A percentile compares a stretch with the other conserved stretches of the same genome.
Evolutionary conservation across 495 filamentous ascomycete species (phyloP).

Genomic region (Hypoxylon rickii): DNA sequence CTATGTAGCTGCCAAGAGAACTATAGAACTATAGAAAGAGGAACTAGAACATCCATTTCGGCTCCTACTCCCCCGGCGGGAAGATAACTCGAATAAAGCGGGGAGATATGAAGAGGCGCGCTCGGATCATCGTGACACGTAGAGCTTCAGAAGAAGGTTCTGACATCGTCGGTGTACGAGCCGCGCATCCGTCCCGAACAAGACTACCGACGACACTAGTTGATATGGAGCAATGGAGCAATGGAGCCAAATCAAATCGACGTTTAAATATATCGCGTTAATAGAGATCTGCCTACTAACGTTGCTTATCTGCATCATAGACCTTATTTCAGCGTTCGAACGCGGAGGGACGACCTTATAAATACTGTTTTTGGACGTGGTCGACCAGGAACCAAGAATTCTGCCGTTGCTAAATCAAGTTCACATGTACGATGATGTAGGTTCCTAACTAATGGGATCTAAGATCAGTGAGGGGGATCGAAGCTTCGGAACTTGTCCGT

Average conservation of each 20-base stretch:
- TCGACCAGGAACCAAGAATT: slow-evolving; percentile 15
- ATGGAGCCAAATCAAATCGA: too few species aligned
- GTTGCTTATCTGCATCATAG: slow-evolving; percentile 13
- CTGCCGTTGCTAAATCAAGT: slow-evolving; percentile 10
- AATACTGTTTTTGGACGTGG: slow-evolving; percentile 19
- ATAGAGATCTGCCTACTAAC: slow-evolving; percentile 3
- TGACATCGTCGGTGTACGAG: slow-evolving; percentile 29
- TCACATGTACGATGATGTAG: slow-evolving; percentile 32
- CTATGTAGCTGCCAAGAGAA: slow-evolving; percentile 21
- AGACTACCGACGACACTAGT: slow-evolving; percentile 27
- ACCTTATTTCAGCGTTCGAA: neutral
- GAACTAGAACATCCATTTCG: slow-evolving; percentile 15
- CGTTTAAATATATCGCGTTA: slow-evolving; percentile 15
- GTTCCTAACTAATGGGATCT: slow-evolving; percentile 17
- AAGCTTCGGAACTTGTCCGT: slow-evolving; percentile 10
- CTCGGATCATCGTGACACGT: slow-evolving; percentile 17
- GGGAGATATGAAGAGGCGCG: slow-evolving; percentile 7
- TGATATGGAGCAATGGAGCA: slow-evolving; percentile 15
- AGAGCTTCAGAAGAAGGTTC: too few species aligned
- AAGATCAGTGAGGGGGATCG: slow-evolving; percentile 20
- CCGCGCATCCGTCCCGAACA: slow-evolving; percentile 23
- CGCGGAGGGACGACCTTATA: slow-evolving; percentile 3
- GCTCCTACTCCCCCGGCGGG: slow-evolving; percentile 4
- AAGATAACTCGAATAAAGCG: slow-evolving; percentile 22
- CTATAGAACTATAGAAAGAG: slow-evolving; percentile 3